Base-by-base conservation (phyloP, 1,139 yeast species). In the Geotrichum bryndzae region DNA sequence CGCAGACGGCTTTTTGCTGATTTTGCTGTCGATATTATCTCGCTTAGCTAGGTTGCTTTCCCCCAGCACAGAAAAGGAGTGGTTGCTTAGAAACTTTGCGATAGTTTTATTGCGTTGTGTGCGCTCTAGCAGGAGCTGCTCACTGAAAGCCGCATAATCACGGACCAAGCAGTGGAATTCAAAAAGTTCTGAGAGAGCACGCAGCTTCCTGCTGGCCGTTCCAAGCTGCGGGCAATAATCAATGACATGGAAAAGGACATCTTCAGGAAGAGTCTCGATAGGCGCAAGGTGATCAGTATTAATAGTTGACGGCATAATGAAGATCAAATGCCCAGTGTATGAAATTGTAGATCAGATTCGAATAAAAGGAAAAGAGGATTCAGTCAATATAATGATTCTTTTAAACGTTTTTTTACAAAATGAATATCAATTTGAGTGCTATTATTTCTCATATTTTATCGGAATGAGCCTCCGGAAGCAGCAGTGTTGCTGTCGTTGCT, bases 321-420 rank as follows among this genome's bases (percentile, higher is more conserved):
- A 65, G 78, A 85, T 66, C 29, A 53, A 22, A 35, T 53, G 8
- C 15, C n/a, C 29, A 27, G 52, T 27, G 6, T 11, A 22, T 31
- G 18, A 27, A n/a, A 25, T 5, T 51, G 11, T 27, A 27, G 38
- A 27, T n/a, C 31, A 29, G 27, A 23, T 6, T 29, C 4, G 8
- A 51, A 29, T 6, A 51, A 31, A 27, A 27, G 18, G 15, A 4
- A 23, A 25, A 50, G 23, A 22, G 10, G 13, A 41, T 15, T n/a
- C 45, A 41, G 48, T 15, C n/a, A 18, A n/a, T n/a, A 13, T 41
- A 1, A 41, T 2, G 13, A 2, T 4, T n/a, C 18, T 41, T 41
- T n/a, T 41, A 41, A 11, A 35, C 13, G 41, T 35, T 41, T 41
- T 41, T n/a, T 8, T 41, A n/a, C 48, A 29, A 29, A 29, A 29